Conservation (phyloP, 129 eudicot species). For the Artemisia tridentata region DNA sequence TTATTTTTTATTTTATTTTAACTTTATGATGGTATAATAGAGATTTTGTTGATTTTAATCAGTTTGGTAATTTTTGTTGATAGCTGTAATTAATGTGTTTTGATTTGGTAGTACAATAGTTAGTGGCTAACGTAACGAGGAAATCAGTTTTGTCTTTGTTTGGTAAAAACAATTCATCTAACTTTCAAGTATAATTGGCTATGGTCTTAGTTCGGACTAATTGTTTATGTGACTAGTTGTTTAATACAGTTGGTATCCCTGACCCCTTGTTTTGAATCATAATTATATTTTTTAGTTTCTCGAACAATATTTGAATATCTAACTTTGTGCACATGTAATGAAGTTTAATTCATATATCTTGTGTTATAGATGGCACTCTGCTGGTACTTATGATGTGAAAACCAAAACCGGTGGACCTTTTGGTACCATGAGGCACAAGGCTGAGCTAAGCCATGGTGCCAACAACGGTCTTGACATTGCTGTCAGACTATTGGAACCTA, state of each 20-base stretch:
- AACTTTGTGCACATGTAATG: neutral
- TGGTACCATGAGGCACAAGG: slow-evolving; percentile 62
- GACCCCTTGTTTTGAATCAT: neutral
- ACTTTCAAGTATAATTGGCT: neutral
- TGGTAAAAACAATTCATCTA: too few species aligned
- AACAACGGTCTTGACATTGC: slow-evolving; percentile 87
- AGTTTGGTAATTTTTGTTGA: too few species aligned
- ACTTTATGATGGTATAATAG: too few species aligned
- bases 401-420: slow-evolving; percentile 89
- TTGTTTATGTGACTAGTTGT: neutral
- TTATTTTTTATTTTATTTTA: too few species aligned
- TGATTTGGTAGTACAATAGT: too few species aligned
- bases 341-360: neutral
- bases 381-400: slow-evolving; percentile 67
- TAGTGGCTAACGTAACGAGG: too few species aligned
- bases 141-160: too few species aligned
- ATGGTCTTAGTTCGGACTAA: neutral
- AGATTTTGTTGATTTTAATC: too few species aligned
- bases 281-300: neutral
- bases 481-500: slow-evolving; percentile 68
- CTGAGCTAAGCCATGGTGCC: slow-evolving; percentile 64
- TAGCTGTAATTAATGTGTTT: too few species aligned
- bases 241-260: neutral
- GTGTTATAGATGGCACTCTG: slow-evolving; percentile 75
- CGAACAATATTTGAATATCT: neutral